Evolutionary conservation across 2,329 filamentous ascomycete species (phyloP).

Genomic region (Fusarium hostae): DNA sequence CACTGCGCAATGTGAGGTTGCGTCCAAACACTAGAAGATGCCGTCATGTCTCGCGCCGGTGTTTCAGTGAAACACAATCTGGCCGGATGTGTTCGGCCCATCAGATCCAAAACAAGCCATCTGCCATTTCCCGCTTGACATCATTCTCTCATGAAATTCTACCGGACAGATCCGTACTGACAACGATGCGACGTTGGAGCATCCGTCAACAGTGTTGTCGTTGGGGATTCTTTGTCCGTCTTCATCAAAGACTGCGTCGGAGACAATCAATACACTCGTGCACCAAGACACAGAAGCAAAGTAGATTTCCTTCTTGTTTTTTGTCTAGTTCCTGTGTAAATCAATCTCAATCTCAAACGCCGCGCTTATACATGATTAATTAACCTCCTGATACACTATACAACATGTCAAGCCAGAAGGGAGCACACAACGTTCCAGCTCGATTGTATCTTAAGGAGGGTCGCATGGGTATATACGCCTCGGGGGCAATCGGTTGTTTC

Average conservation of each 20-base stretch:
- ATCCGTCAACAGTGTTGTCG: neutral
- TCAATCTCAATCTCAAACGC: conserved; percentile 50
- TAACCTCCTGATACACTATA: conserved; percentile 36
- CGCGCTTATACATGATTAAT: conserved; percentile 51
- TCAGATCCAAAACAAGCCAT: conserved; percentile 6
- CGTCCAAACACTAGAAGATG: conserved; percentile 17
- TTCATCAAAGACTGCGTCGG: conserved; percentile 2
- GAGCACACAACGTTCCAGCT: conserved; percentile 32
- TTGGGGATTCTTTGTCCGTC: conserved; percentile 2
- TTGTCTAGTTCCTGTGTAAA: conserved; percentile 47
- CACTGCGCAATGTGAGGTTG: neutral
- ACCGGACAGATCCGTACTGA: neutral
- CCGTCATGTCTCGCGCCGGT: conserved; percentile 39
- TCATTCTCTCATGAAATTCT: conserved; percentile 11
- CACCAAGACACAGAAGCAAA: conserved; percentile 31
- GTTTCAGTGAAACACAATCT: conserved; percentile 34
- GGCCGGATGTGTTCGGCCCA: conserved; percentile 10
- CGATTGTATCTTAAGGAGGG: conserved; percentile 41
- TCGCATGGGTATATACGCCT: conserved; percentile 44
- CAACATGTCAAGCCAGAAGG: conserved; percentile 30
- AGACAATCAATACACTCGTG: conserved; percentile 22
- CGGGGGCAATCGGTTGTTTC: conserved; percentile 29
- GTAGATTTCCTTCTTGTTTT: conserved; percentile 38
- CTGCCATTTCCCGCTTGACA: conserved; percentile 17
- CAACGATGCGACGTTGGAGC: conserved; percentile 10